phyloP scores from a whole-genome alignment of 1,139 yeast species.

The Magnusiomyces ingens region DNA sequence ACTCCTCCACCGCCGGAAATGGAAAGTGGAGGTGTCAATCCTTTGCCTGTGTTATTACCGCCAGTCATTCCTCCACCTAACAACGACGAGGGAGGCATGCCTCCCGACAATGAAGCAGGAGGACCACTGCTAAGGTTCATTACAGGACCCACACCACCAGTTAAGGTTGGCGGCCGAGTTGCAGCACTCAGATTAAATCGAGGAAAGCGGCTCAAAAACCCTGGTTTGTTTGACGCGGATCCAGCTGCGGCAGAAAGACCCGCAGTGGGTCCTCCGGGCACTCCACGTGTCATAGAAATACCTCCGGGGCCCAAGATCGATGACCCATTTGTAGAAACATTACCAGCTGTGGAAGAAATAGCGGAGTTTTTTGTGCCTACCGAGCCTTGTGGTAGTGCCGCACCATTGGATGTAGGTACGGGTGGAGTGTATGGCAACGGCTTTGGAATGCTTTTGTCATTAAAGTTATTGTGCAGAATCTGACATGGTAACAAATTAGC shows the following conservation, averaged over 20 bases:
- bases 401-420: no score
- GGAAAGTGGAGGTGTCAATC: background rate
- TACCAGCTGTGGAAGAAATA: no score
- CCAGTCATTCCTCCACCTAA: background rate
- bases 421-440: background rate
- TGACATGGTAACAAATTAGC: background rate
- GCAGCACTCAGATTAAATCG: constrained; percentile 1
- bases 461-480: background rate
- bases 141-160: background rate
- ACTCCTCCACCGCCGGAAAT: background rate
- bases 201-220: constrained; percentile 1
- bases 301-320: no score
- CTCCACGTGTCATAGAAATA: no score
- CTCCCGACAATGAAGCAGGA: background rate
- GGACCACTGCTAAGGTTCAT: background rate
- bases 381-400: no score
- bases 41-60: background rate
- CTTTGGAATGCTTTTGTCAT: background rate
- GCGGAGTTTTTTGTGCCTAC: no score
- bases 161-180: background rate
- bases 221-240: background rate
- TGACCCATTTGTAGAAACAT: no score
- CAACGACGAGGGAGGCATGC: background rate
- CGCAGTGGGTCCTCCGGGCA: no score
- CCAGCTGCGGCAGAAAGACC: background rate